Conservation (phyloP, 139 green algal species). For the Coelastrella sp. region DNA sequence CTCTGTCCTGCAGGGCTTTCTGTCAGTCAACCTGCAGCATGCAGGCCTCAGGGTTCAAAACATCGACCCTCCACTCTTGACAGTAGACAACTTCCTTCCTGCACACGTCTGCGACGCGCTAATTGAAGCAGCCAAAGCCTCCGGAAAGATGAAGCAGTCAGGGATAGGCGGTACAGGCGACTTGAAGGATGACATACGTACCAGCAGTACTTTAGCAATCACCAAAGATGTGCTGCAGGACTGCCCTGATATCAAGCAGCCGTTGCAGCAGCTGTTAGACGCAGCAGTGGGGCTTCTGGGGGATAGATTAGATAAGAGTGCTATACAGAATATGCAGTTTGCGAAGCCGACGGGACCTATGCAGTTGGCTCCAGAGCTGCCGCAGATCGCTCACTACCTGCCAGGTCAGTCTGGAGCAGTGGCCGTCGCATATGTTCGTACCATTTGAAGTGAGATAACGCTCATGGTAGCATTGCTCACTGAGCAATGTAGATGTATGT, state of each 20-base stretch:
- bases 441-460: no score
- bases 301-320: constrained; percentile 1
- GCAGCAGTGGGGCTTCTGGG: constrained; percentile 15
- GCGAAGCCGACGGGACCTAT: background rate
- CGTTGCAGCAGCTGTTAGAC: constrained; percentile 39
- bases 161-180: background rate
- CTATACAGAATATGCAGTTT: constrained; percentile 35
- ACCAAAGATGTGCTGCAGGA: constrained; percentile 26
- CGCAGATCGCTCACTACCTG: constrained; percentile 43
- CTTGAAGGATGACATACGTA: constrained; percentile 25
- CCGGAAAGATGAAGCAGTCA: constrained; percentile 32
- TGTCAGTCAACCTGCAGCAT: constrained; percentile 21
- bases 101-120: constrained; percentile 32
- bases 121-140: background rate
- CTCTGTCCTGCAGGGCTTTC: constrained; percentile 1
- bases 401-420: constrained; percentile 11
- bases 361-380: constrained; percentile 37
- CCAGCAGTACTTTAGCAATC: constrained; percentile 37
- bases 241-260: constrained; percentile 13
- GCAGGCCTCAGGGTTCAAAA: constrained; percentile 37
- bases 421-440: no score
- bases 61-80: constrained; percentile 43
- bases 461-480: no score
- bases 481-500: no score
- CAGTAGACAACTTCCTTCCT: constrained; percentile 19